phyloP scores from a whole-genome alignment of 768 basidiomycete species.

The Russula brevipes region DNA sequence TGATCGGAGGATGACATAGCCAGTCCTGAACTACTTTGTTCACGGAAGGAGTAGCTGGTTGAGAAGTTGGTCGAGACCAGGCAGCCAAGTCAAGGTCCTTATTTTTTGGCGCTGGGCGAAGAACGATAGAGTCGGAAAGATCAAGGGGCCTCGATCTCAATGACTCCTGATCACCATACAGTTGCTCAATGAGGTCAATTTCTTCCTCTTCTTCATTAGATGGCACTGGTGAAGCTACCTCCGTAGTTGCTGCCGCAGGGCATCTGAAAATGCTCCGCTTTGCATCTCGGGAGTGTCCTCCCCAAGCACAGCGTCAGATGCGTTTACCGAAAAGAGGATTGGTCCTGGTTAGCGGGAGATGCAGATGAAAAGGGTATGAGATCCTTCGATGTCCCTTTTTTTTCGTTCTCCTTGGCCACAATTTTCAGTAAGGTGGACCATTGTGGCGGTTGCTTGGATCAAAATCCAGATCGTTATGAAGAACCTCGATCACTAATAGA shows the following conservation, averaged over 20 bases:
- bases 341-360: constrained; percentile 4
- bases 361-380: constrained; percentile 34
- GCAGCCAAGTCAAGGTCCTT: constrained; percentile 80
- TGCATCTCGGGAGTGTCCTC: constrained; percentile 27
- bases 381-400: constrained; percentile 53
- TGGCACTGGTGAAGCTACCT: constrained; percentile 12
- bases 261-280: constrained; percentile 1
- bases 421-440: constrained; percentile 78
- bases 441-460: constrained; percentile 80
- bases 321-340: constrained; percentile 15
- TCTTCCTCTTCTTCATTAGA: constrained; percentile 62
- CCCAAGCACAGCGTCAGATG: constrained; percentile 28
- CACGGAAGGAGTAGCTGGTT: constrained; percentile 44
- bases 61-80: constrained; percentile 59
- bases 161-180: constrained; percentile 77
- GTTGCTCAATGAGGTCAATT: constrained; percentile 93
- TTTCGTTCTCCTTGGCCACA: constrained; percentile 58
- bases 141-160: constrained; percentile 68
- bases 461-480: constrained; percentile 88
- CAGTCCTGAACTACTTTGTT: constrained; percentile 21
- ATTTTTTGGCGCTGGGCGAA: constrained; percentile 81
- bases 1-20: not conserved
- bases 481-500: constrained; percentile 85
- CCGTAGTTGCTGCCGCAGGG: not conserved
- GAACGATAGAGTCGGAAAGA: constrained; percentile 76